Evolutionary conservation across 345 rosid genomes (phyloP), one percentile per base, ranked within the genome.

Genomic region (Kandelia obovata): DNA sequence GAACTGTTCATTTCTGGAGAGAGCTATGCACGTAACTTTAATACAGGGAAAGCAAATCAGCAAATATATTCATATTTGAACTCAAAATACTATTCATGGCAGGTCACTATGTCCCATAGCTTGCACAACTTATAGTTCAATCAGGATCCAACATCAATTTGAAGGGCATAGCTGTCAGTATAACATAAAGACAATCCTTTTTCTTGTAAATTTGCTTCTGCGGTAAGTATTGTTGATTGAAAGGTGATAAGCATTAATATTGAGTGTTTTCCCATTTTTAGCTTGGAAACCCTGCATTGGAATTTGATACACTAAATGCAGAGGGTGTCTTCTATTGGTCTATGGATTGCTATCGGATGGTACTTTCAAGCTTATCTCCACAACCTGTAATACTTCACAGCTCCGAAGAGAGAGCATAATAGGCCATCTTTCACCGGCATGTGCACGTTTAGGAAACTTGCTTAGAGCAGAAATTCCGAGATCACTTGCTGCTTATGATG

Each of bases 271-370:
- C 9, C 13, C 16, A 27, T 43, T 11, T 56, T 4, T 27, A 56
- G 59, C 25, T 56, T 9, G 59, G 59, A 56, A 56, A 25, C 28
- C 59, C 59, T 56, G 13, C 28, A 56, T 56, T 25, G 59, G 28
- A 56, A 10, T 56, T 56, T 25, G 59, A 25, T 21, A 56, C 31
- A 56, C 13, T 1, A 10, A 25, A 25, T n/a, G 13, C 59, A 56
- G 59, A 56, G 59, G 59, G 59, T 56, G 11, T 56, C 28, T 56
- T 23, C 30, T 56, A 56, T 27, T 56, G 59, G 59, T 25, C 59
- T 56, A 15, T 11, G 59, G 59, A 56, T 56, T 56, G 28, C 10
- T 56, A 25, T 56, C 59, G 5, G 59, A 56, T 56, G 16, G 25
- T 25, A 56, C 59, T 56, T 23, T 21, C 59, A 25, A 56, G 28